Evolutionary conservation across 2,329 filamentous ascomycete genomes (phyloP).

Genomic region (Pseudogymnoascus sp.): DNA sequence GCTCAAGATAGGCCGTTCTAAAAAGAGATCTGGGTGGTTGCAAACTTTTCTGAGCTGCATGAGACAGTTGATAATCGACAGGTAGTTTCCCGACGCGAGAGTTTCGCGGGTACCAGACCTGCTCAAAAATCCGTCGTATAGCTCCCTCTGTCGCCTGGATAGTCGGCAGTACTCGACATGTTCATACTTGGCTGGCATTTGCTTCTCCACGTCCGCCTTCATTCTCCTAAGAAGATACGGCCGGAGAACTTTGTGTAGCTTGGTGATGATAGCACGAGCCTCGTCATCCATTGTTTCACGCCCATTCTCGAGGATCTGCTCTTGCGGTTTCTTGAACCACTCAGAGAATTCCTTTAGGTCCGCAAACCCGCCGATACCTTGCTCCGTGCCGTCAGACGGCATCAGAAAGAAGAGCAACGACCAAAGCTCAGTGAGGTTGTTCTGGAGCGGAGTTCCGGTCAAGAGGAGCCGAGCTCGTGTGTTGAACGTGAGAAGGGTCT

Average conservation of each 20-base stretch:
- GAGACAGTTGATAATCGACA: conserved; percentile 96
- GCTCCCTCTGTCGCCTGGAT: conserved; percentile 87
- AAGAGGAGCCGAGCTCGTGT: conserved; percentile 79
- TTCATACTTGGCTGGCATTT: conserved; percentile 97
- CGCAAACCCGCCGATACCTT: conserved; percentile 81
- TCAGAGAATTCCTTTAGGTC: conserved; percentile 93
- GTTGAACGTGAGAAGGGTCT: conserved; percentile 87
- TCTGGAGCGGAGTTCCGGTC: conserved; percentile 92
- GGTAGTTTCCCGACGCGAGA: conserved; percentile 84
- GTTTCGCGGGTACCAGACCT: conserved; percentile 84
- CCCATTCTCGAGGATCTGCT: conserved; percentile 92
- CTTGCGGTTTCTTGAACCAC: conserved; percentile 91
- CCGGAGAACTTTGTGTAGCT: conserved; percentile 86
- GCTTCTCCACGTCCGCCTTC: conserved; percentile 96
- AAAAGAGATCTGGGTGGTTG: conserved; percentile 95
- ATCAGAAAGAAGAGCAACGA: conserved; percentile 94
- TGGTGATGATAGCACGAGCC: conserved; percentile 80
- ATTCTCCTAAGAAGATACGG: conserved; percentile 85
- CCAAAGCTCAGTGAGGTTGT: conserved; percentile 95
- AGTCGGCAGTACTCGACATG: conserved; percentile 93
- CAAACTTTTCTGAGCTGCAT: conserved; percentile 98
- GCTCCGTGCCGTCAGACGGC: conserved; percentile 67
- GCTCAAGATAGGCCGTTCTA: conserved; percentile 92
- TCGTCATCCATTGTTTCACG: conserved; percentile 92
- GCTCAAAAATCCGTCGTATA: conserved; percentile 95